Base-by-base conservation (phyloP, 2,329 filamentous ascomycete species). In the Paraphaeosphaeria sporulosa region DNA sequence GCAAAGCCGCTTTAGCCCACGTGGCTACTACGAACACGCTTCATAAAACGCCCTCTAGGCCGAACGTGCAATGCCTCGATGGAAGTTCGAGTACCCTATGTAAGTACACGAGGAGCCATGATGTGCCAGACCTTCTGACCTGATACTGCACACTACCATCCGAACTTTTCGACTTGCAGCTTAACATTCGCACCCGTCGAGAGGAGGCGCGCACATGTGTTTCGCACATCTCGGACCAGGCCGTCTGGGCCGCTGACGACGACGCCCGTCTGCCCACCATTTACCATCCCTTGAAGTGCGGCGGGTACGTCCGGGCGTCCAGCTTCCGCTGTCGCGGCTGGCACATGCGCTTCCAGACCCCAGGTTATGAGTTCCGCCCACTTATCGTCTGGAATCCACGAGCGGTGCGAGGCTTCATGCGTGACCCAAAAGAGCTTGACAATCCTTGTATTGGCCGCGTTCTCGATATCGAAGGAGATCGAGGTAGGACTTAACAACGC, bases 101-200 rank as follows among this genome's bases (percentile, higher is more conserved):
- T n/a, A n/a, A n/a, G n/a, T n/a, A n/a, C n/a, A n/a, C n/a, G n/a
- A n/a, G n/a, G n/a, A n/a, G n/a, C n/a, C n/a, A n/a, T n/a, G n/a
- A n/a, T n/a, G n/a, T n/a, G n/a, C n/a, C n/a, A n/a, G n/a, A n/a
- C n/a, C n/a, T n/a, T n/a, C n/a, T n/a, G n/a, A n/a, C n/a, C n/a
- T n/a, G n/a, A n/a, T n/a, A n/a, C n/a, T n/a, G 9, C 17, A 40
- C 38, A 17, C 47, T 67, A 90, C 88, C 88, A 90, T 1, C 87
- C 87, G 80, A 89, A 90, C 69, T 90, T 90, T 84, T 90, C 88
- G 27, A 89, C 84, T 30, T 81, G 78, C 51, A 90, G 78, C 56
- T 81, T 73, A 3, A 90, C 76, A 67, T 84, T 71, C 50, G 71
- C 72, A 0, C 87, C 87, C 8, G 77, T 64, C 55, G 76, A 72